Base-by-base conservation (phyloP, 2,329 filamentous ascomycete genomes). In the Claviceps pazoutovae region DNA sequence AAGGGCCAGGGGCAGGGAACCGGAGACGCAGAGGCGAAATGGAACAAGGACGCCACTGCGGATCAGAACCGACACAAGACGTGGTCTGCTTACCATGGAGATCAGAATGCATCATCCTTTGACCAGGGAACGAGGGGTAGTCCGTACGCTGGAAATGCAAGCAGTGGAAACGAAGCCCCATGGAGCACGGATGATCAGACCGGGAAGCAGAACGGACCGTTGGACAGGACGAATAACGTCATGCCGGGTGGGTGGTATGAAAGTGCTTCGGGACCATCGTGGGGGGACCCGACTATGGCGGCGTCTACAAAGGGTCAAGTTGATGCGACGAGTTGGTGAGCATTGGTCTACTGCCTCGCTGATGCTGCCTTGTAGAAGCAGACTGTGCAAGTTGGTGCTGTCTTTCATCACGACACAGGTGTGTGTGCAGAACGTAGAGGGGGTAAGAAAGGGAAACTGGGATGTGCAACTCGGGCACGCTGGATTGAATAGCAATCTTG, bases 211-310 rank as follows among this genome's bases (percentile, higher is more conserved):
- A 21, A 14, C 1, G 19, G 45, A 11, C 14, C 50, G 2, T 19
- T 34, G 8, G 42, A 21, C 2, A 42, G 52, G 9, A 34, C 48
- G 9, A 59, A 55, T 52, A 66, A 63, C 34, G 58, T 64, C 34
- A 66, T 67, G 63, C 66, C 66, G 13, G 65, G 64, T 2, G 57
- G 58, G 2, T 67, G 64, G 64, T 3, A 55, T 55, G 5, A 34
- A 11, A 11, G 30, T 34, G 3, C 30, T 34, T 1, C 41, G 5
- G n/a, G 34, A 4, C 52, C 56, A 2, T n/a, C 54, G 0, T 69
- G 66, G 66, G 62, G 53, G 16, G 66, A 69, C 55, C 3, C 51
- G 0, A 57, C 57, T 4, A 59, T 62, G 53, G 66, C 66, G 19
- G 64, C 56, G 7, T 61, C 61, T n/a, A 66, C 67, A 0, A 46